Conservation (phyloP, 257 asterid genomes). For the Lithospermum erythrorhizon region DNA sequence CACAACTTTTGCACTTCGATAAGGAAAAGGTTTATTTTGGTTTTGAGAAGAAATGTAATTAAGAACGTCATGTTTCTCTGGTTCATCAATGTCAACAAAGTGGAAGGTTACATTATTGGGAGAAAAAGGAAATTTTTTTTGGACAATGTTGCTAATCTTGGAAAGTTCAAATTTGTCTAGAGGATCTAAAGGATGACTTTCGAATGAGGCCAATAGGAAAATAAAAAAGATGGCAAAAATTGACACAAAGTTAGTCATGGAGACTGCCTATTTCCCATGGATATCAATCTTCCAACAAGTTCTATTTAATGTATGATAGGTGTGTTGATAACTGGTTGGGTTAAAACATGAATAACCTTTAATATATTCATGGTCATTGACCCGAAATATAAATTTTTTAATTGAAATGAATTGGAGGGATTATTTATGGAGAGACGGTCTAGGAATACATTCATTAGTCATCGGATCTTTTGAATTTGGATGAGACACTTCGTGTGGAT, state of each 20-base stretch:
- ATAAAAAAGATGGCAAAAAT: constrained; percentile 13
- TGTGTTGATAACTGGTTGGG: no score
- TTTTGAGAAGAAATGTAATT: constrained; percentile 26
- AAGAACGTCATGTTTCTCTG: constrained; percentile 45
- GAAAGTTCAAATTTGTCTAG: constrained; percentile 45
- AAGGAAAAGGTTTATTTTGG: constrained; percentile 15
- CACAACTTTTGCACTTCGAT: constrained; percentile 42
- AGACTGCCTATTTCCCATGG: not conserved
- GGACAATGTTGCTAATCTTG: constrained; percentile 25
- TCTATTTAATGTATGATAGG: no score
- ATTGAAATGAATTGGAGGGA: no score
- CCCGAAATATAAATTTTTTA: no score
- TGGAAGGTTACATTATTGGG: constrained; percentile 41
- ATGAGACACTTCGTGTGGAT: no score
- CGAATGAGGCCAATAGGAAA: constrained; percentile 7
- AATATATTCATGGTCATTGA: no score
- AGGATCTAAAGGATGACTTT: constrained; percentile 58
- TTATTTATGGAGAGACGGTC: no score
- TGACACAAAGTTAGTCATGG: constrained; percentile 18
- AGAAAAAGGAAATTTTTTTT: constrained; percentile 24
- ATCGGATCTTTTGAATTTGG: no score
- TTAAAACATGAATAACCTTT: no score
- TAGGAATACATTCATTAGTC: no score
- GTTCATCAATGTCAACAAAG: constrained; percentile 55
- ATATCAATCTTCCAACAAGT: no score